Percentiles rank a stretch among this genome's conserved stretches.
phyloP scores from a whole-genome alignment of 2,329 filamentous ascomycete species.

The Trichophyton benhamiae region DNA sequence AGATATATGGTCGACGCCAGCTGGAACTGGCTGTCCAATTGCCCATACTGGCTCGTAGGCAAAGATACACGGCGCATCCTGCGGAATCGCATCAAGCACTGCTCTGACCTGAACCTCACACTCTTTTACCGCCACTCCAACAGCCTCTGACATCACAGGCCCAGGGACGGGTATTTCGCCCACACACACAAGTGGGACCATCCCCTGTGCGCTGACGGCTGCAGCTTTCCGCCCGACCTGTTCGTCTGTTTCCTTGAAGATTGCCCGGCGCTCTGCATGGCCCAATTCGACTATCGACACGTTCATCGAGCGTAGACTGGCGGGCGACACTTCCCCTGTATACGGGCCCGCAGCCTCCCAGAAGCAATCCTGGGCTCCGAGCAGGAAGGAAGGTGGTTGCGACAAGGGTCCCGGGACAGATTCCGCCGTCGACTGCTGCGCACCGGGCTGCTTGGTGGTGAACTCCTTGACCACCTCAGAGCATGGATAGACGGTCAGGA shows the following conservation, averaged over 20 bases:
- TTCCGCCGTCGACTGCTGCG: slow-evolving; percentile 14
- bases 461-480: slow-evolving; percentile 28
- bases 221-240: slow-evolving; percentile 56
- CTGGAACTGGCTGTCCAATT: slow-evolving; percentile 63
- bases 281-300: slow-evolving; percentile 64
- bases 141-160: slow-evolving; percentile 35
- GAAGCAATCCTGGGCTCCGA: slow-evolving; percentile 67
- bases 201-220: slow-evolving; percentile 54
- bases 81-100: slow-evolving; percentile 49
- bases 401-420: slow-evolving; percentile 19
- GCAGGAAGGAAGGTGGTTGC: slow-evolving; percentile 41
- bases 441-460: slow-evolving; percentile 9
- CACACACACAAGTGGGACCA: slow-evolving; percentile 69
- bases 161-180: slow-evolving; percentile 51
- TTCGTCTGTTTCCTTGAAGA: slow-evolving; percentile 65
- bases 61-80: slow-evolving; percentile 56
- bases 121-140: slow-evolving; percentile 51
- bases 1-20: slow-evolving; percentile 58
- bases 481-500: slow-evolving; percentile 49
- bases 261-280: slow-evolving; percentile 61
- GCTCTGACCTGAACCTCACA: slow-evolving; percentile 53
- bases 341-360: slow-evolving; percentile 59
- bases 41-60: slow-evolving; percentile 88
- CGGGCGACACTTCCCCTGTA: slow-evolving; percentile 65
- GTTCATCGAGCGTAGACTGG: slow-evolving; percentile 54